Conservation (phyloP, 2,329 filamentous ascomycete species). For the Ophiocordyceps robertsii region DNA sequence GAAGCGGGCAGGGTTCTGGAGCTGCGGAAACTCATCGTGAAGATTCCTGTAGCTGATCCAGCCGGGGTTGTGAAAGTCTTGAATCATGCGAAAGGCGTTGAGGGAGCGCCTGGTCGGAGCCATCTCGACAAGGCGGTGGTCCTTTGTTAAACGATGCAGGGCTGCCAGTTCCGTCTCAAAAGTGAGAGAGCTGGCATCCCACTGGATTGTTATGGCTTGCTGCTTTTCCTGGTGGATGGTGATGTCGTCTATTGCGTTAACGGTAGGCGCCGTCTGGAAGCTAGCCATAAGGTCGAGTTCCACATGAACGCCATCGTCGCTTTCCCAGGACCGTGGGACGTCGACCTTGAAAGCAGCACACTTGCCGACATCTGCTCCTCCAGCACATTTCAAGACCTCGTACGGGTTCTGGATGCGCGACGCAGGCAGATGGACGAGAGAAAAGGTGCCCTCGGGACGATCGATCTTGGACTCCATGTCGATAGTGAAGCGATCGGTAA, state of each 20-base stretch:
- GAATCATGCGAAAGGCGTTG: constrained; percentile 19
- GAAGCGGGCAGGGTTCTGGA: constrained; percentile 12
- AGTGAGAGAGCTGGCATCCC: constrained; percentile 13
- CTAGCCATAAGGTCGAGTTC: constrained; percentile 44
- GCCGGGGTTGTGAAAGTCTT: constrained; percentile 11
- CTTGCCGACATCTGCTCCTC: constrained; percentile 3
- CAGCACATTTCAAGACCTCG: constrained; percentile 6
- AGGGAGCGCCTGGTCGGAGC: constrained; percentile 8
- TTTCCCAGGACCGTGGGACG: constrained; percentile 15
- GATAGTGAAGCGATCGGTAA: constrained; percentile 14
- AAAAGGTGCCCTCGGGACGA: constrained; percentile 8
- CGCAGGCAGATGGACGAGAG: constrained; percentile 12
- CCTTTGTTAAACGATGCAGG: constrained; percentile 10
- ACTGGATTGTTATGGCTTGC: constrained; percentile 13
- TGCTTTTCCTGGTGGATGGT: constrained; percentile 4
- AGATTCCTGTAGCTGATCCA: constrained; percentile 11
- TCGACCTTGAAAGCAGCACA: constrained; percentile 21
- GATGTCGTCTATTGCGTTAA: constrained; percentile 8
- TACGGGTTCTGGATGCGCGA: constrained; percentile 18
- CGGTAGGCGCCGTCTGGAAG: constrained; percentile 44
- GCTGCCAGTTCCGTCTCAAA: constrained; percentile 20
- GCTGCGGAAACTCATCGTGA: constrained; percentile 17
- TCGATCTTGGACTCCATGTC: constrained; percentile 11
- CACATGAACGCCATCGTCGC: constrained; percentile 8
- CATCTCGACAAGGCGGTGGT: constrained; percentile 7